phyloP scores from a whole-genome alignment of 345 rosid genomes.

The Populus tremula region DNA sequence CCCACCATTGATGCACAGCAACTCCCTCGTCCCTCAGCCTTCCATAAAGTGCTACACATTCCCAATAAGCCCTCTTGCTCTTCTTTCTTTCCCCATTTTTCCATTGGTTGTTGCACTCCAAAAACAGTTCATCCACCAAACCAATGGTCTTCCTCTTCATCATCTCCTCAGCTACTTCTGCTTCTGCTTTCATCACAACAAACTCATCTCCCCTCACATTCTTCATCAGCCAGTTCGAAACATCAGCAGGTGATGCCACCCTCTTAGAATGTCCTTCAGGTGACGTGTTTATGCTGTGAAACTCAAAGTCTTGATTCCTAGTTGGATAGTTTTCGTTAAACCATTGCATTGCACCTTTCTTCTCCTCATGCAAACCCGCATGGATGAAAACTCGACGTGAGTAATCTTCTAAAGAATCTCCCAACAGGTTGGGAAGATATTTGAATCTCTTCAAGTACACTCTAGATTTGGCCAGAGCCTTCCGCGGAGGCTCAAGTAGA shows the following conservation, averaged over 20 bases:
- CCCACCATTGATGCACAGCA: slow-evolving; percentile 57
- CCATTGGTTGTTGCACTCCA: slow-evolving; percentile 43
- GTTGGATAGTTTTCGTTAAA: slow-evolving; percentile 35
- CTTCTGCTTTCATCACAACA: slow-evolving; percentile 49
- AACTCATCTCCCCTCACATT: slow-evolving; percentile 41
- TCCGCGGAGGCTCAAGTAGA: slow-evolving; percentile 42
- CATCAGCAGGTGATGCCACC: background rate
- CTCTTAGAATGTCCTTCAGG: slow-evolving; percentile 7
- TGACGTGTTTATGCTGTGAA: slow-evolving; percentile 15
- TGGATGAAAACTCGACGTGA: slow-evolving; percentile 30
- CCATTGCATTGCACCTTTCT: slow-evolving; percentile 26
- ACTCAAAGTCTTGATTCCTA: slow-evolving; percentile 34
- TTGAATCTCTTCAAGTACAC: slow-evolving; percentile 23
- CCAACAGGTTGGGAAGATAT: slow-evolving; percentile 39
- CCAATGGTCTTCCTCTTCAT: slow-evolving; percentile 13
- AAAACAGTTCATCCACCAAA: slow-evolving; percentile 45
- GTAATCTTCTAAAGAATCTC: slow-evolving; percentile 35
- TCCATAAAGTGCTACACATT: slow-evolving; percentile 47
- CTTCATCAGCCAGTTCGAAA: slow-evolving; percentile 36
- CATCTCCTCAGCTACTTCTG: slow-evolving; percentile 42
- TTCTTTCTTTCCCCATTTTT: slow-evolving; percentile 18
- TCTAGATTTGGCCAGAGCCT: slow-evolving; percentile 14
- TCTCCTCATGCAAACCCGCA: slow-evolving; percentile 22
- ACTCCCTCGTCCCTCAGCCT: slow-evolving; percentile 40
- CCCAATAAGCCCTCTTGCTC: slow-evolving; percentile 49